phyloP scores from a whole-genome alignment of 106 monocot species.

The Triglochin maritima region DNA sequence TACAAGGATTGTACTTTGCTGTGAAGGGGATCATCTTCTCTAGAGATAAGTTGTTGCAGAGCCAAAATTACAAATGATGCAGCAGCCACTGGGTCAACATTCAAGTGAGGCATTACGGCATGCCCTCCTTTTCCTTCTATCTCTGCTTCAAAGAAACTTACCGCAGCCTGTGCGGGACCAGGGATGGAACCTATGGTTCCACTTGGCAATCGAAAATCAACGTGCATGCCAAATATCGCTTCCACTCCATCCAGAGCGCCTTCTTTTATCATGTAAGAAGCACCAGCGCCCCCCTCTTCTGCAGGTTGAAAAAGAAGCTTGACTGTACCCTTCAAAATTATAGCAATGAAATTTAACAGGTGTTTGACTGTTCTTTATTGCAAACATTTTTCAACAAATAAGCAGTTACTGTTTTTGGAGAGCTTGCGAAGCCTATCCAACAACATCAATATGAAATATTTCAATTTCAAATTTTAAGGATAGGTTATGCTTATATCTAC shows the following conservation, averaged over 20 bases:
- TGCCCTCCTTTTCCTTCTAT: constrained; percentile 27
- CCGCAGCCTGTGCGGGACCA: constrained; percentile 62
- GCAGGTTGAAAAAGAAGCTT: constrained; percentile 82
- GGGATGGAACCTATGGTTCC: constrained; percentile 48
- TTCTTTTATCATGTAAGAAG: constrained; percentile 67
- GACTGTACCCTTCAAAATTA: constrained; percentile 49
- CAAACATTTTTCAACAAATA: too few species aligned
- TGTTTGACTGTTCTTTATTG: too few species aligned
- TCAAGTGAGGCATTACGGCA: constrained; percentile 3
- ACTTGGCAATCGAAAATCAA: constrained; percentile 17
- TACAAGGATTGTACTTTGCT: constrained; percentile 4
- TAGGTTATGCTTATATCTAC: too few species aligned
- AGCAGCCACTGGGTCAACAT: constrained; percentile 55
- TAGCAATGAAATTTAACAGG: neutral
- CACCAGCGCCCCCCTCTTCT: constrained; percentile 85
- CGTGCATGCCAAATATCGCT: constrained; percentile 14
- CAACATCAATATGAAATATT: too few species aligned
- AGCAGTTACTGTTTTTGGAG: too few species aligned
- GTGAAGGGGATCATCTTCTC: constrained; percentile 28
- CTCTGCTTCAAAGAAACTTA: constrained; percentile 44
- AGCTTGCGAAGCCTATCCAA: too few species aligned
- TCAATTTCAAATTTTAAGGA: too few species aligned
- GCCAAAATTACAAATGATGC: constrained; percentile 57
- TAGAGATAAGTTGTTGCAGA: constrained; percentile 61
- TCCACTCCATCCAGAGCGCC: constrained; percentile 56